A percentile compares a stretch with the other conserved stretches of the same genome.
Conservation (phyloP, 345 rosid species). For the Nephelium lappaceum region DNA sequence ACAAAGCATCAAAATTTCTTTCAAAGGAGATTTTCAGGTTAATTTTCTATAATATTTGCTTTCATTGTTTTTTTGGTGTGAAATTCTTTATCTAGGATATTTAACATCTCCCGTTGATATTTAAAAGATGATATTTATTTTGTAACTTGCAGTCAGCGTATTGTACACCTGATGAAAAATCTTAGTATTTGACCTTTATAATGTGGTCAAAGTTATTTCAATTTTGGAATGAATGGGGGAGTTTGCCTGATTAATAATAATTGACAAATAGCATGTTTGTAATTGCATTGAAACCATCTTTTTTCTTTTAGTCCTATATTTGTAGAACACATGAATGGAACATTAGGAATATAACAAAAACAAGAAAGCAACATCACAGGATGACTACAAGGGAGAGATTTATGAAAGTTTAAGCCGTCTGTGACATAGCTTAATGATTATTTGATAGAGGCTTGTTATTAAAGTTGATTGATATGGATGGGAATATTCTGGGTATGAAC, state of each 20-base stretch:
- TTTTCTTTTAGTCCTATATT: conserved; percentile 10
- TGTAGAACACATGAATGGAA: neutral
- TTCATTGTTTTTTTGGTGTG: neutral
- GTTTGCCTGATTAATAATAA: neutral
- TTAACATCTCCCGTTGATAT: neutral
- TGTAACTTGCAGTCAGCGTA: neutral
- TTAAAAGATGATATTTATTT: neutral
- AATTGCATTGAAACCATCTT: neutral
- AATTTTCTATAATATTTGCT: neutral
- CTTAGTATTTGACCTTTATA: neutral
- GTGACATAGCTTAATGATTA: neutral
- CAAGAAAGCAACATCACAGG: neutral
- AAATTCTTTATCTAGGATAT: no score
- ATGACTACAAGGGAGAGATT: neutral
- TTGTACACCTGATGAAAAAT: neutral
- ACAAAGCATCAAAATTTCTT: neutral
- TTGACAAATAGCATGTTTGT: neutral
- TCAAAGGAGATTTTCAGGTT: neutral
- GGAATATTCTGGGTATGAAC: neutral
- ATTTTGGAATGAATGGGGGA: neutral
- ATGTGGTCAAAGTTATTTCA: neutral
- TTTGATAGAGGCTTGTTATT: neutral
- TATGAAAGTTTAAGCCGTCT: neutral
- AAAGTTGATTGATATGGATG: neutral
- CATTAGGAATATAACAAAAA: neutral